phyloP scores from a whole-genome alignment of 2,329 filamentous ascomycete genomes.

The Sphaerulina vaccinii region DNA sequence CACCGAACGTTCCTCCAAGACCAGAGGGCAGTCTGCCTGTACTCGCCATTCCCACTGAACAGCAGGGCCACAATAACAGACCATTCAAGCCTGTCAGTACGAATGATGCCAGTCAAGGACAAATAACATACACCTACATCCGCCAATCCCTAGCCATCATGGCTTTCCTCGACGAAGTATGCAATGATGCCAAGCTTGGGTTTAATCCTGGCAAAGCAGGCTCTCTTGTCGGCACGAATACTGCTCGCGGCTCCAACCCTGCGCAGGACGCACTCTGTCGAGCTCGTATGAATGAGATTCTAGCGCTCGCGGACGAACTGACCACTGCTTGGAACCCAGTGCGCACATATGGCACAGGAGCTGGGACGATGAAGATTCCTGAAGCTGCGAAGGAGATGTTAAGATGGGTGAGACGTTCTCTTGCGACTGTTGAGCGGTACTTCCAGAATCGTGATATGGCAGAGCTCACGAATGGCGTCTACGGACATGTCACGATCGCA shows the following conservation, averaged over 20 bases:
- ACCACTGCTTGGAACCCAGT: conserved; percentile 17
- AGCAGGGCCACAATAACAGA: too few species aligned
- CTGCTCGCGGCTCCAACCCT: neutral
- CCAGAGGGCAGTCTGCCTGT: conserved; percentile 17
- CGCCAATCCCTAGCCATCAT: conserved; percentile 20
- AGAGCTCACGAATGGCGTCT: neutral
- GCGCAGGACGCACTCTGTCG: neutral
- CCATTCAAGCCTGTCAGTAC: too few species aligned
- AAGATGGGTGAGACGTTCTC: conserved; percentile 12
- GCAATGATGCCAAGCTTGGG: conserved; percentile 5
- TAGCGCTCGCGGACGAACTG: conserved; percentile 11
- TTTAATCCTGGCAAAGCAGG: neutral
- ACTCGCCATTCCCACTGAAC: conserved; percentile 13
- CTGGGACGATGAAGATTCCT: conserved; percentile 11
- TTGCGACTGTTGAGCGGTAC: conserved; percentile 13
- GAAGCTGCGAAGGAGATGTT: conserved; percentile 16
- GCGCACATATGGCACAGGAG: conserved; percentile 13
- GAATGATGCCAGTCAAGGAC: too few species aligned
- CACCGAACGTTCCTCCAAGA: conserved; percentile 3
- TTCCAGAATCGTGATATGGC: conserved; percentile 11
- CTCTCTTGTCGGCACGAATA: neutral
- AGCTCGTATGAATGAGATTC: conserved; percentile 11
- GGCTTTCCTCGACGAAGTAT: conserved; percentile 17
- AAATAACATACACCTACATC: conserved; percentile 11
- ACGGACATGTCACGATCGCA: conserved; percentile 11